Conservation (phyloP, 371 early-diverging fungal genomes). For the Mucor mucedo region DNA sequence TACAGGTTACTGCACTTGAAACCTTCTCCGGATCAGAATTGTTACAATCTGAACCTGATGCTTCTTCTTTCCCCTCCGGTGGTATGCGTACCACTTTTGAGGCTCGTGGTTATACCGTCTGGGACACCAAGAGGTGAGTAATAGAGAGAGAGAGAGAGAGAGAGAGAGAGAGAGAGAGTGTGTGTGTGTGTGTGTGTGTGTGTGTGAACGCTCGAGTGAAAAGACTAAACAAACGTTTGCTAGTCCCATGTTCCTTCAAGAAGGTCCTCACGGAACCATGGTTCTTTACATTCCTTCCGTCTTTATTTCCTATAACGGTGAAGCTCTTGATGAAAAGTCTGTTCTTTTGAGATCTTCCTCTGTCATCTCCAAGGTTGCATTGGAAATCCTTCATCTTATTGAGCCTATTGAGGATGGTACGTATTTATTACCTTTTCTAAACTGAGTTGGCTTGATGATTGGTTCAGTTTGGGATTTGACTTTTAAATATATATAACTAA, state of each 20-base stretch:
- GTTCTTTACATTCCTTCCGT: constrained; percentile 96
- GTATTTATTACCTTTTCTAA: background rate
- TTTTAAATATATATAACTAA: background rate
- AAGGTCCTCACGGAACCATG: constrained; percentile 91
- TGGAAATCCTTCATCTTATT: constrained; percentile 77
- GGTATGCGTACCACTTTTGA: constrained; percentile 98
- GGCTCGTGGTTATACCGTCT: constrained; percentile 98
- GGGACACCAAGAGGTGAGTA: constrained; percentile 86
- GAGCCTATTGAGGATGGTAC: constrained; percentile 54
- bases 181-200: too few relatives aligned
- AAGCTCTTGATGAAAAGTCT: constrained; percentile 99
- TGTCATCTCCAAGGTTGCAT: constrained; percentile 79
- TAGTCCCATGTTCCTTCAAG: constrained; percentile 95
- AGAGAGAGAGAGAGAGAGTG: background rate
- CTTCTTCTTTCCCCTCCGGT: constrained; percentile 98
- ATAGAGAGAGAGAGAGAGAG: background rate
- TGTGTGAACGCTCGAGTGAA: background rate
- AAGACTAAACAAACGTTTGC: background rate
- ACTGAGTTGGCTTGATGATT: too few relatives aligned
- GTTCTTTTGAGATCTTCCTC: constrained; percentile 91
- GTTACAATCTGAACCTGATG: constrained; percentile 98
- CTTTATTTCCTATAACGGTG: constrained; percentile 98
- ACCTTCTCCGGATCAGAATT: constrained; percentile 95
- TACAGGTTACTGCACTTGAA: constrained; percentile 81
- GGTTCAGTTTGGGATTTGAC: too few relatives aligned